These are phyloP conservation scores for Talaromyces sp. DNA, from an alignment of 2,329 filamentous ascomycete species.

Conservation along the genomic window DNA sequence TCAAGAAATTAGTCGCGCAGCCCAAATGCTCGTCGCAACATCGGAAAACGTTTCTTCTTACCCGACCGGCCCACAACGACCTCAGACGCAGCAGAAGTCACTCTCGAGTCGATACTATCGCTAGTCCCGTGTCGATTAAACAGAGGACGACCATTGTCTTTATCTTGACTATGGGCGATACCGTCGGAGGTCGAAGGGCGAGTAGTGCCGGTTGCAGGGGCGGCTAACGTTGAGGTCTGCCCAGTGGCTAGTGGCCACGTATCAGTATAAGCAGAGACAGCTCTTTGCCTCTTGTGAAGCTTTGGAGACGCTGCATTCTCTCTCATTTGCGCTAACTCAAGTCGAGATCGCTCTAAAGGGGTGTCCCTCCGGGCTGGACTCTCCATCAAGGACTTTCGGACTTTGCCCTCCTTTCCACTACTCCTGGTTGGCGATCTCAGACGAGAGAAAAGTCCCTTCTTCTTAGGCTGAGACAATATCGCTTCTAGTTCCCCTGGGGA, in stretches of 20 bases:
- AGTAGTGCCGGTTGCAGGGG: neutral
- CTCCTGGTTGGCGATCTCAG: slow-evolving; percentile 29
- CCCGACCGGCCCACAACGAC: slow-evolving; percentile 35
- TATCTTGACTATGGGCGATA: slow-evolving; percentile 12
- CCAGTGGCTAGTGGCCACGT: slow-evolving; percentile 4
- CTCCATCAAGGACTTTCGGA: slow-evolving; percentile 55
- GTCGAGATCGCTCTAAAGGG: slow-evolving; percentile 56
- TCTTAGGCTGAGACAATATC: slow-evolving; percentile 31
- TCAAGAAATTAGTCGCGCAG: slow-evolving; percentile 28
- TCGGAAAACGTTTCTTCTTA: slow-evolving; percentile 47
- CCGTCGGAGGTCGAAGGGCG: slow-evolving; percentile 20
- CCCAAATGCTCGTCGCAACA: slow-evolving; percentile 45
- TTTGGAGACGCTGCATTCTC: slow-evolving; percentile 28
- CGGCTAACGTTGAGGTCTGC: neutral
- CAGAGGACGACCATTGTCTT: slow-evolving; percentile 6
- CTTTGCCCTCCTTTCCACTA: slow-evolving; percentile 38
- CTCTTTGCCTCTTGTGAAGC: slow-evolving; percentile 26
- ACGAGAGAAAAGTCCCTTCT: slow-evolving; percentile 28
- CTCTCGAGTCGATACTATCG: slow-evolving; percentile 19
- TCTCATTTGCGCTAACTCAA: slow-evolving; percentile 42
- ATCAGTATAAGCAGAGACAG: neutral
- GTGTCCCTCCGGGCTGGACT: slow-evolving; percentile 62
- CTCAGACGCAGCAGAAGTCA: slow-evolving; percentile 23
- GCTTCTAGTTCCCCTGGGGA: slow-evolving; percentile 37
- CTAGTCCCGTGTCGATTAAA: slow-evolving; percentile 12